A percentile compares a stretch with the other conserved stretches of the same genome.
These are phyloP conservation scores for Xylaria digitata DNA, from an alignment of 2,329 filamentous ascomycete genomes.

Conservation along the genomic window DNA sequence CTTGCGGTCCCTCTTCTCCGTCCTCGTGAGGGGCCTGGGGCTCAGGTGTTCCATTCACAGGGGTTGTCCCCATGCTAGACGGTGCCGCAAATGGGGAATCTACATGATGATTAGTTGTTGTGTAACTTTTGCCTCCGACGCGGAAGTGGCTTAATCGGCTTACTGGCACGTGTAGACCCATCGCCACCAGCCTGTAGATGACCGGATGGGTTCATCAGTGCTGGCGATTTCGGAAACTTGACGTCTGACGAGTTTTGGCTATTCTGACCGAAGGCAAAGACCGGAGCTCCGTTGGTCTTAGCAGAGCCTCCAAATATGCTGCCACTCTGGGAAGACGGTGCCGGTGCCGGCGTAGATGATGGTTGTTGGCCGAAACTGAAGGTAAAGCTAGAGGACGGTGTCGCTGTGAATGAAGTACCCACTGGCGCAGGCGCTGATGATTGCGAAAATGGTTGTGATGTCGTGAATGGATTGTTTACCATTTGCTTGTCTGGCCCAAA, in stretches of 20 bases:
- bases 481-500: slow-evolving; percentile 48
- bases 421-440: slow-evolving; percentile 42
- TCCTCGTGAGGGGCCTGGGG: slow-evolving; percentile 61
- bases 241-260: slow-evolving; percentile 46
- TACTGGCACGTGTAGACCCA: slow-evolving; percentile 57
- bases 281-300: slow-evolving; percentile 44
- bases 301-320: slow-evolving; percentile 46
- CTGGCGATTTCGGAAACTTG: slow-evolving; percentile 42
- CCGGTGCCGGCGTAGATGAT: slow-evolving; percentile 43
- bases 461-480: slow-evolving; percentile 51
- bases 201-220: slow-evolving; percentile 37
- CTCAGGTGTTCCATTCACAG: slow-evolving; percentile 69
- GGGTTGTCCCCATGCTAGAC: slow-evolving; percentile 70
- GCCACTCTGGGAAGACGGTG: slow-evolving; percentile 40
- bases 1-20: slow-evolving; percentile 66
- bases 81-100: slow-evolving; percentile 62
- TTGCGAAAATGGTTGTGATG: slow-evolving; percentile 35
- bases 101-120: slow-evolving; percentile 32
- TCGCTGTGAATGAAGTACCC: slow-evolving; percentile 36
- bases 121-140: not conserved
- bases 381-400: slow-evolving; percentile 44
- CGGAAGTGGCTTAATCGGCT: slow-evolving; percentile 49
- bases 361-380: slow-evolving; percentile 46
- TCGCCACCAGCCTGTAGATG: slow-evolving; percentile 50
- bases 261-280: slow-evolving; percentile 54